These are phyloP conservation scores for Scleroderma citrinum DNA, from an alignment of 768 basidiomycete genomes.

Conservation along the genomic window DNA sequence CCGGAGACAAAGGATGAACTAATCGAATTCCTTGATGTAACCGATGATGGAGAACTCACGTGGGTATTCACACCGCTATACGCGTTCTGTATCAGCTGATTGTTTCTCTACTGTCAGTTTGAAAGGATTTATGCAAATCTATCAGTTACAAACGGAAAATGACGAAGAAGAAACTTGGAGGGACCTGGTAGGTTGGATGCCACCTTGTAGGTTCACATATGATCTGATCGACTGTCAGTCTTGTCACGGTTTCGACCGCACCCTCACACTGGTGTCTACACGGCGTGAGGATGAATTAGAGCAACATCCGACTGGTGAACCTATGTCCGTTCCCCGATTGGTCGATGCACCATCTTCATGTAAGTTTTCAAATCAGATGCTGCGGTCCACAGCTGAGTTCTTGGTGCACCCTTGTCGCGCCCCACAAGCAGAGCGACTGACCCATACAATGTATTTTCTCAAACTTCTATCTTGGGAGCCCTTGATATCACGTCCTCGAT, in stretches of 20 bases:
- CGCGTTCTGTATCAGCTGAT: background rate
- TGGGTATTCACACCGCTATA: conserved; percentile 31
- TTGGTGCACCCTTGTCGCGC: background rate
- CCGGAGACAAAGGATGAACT: conserved; percentile 76
- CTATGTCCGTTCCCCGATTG: conserved; percentile 8
- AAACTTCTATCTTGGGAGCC: background rate
- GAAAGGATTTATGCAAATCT: conserved; percentile 77
- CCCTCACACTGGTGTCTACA: conserved; percentile 51
- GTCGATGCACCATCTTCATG: conserved; percentile 10
- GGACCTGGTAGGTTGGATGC: conserved; percentile 52
- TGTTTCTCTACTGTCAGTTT: conserved; percentile 37
- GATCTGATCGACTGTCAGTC: conserved; percentile 36
- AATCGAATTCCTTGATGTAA: conserved; percentile 68
- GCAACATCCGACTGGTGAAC: conserved; percentile 5
- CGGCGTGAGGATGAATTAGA: conserved; percentile 46
- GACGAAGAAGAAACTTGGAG: conserved; percentile 84
- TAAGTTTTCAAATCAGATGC: conserved; percentile 4
- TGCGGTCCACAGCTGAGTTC: background rate
- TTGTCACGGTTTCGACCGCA: conserved; percentile 71
- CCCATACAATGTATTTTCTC: conserved; percentile 5
- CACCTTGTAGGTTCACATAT: background rate
- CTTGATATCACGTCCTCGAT: conserved; percentile 7
- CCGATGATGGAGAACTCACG: conserved; percentile 68
- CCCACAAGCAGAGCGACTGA: conserved; percentile 12
- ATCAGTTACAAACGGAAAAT: conserved; percentile 79